These are phyloP conservation scores for Phytophthora foliorum DNA, from an alignment of 352 stramenopile species.

Conservation along the genomic window DNA sequence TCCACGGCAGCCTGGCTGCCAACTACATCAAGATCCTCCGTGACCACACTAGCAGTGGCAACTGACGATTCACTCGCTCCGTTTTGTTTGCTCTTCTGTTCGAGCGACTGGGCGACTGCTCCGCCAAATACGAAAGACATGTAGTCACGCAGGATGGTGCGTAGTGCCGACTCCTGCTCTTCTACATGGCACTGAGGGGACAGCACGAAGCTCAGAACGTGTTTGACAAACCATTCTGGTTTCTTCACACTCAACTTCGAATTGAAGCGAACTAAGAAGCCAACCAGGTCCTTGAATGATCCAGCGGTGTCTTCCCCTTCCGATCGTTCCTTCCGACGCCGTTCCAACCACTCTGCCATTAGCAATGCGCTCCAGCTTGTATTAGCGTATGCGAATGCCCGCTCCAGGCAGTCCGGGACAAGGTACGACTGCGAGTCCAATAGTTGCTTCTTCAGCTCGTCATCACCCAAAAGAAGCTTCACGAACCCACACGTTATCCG, in stretches of 20 bases:
- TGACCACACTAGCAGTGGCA: slow-evolving; percentile 6
- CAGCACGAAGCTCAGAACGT: slow-evolving; percentile 69
- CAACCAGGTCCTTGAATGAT: slow-evolving; percentile 46
- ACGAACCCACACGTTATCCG: slow-evolving; percentile 56
- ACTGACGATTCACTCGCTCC: slow-evolving; percentile 19
- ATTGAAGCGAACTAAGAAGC: slow-evolving; percentile 54
- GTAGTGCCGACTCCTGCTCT: slow-evolving; percentile 40
- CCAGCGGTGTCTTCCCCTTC: slow-evolving; percentile 3
- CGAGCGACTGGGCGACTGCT: slow-evolving; percentile 21
- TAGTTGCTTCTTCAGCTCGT: slow-evolving; percentile 35
- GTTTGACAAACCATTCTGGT: slow-evolving; percentile 79
- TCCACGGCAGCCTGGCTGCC: slow-evolving; percentile 27
- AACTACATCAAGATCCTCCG: slow-evolving; percentile 31
- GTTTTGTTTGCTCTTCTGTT: slow-evolving; percentile 29
- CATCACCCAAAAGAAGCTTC: slow-evolving; percentile 48
- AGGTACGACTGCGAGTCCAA: slow-evolving; percentile 45
- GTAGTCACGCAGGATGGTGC: slow-evolving; percentile 48
- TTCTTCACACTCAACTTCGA: slow-evolving; percentile 68
- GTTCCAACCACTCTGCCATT: slow-evolving; percentile 42
- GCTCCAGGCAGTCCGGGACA: slow-evolving; percentile 59
- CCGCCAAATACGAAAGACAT: slow-evolving; percentile 66
- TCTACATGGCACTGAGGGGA: slow-evolving; percentile 39
- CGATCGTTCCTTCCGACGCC: slow-evolving; percentile 23
- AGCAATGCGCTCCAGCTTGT: slow-evolving; percentile 52
- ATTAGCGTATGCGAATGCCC: slow-evolving; percentile 56